phyloP scores from a whole-genome alignment of 345 rosid species.

The Eucalyptus curtisii region DNA sequence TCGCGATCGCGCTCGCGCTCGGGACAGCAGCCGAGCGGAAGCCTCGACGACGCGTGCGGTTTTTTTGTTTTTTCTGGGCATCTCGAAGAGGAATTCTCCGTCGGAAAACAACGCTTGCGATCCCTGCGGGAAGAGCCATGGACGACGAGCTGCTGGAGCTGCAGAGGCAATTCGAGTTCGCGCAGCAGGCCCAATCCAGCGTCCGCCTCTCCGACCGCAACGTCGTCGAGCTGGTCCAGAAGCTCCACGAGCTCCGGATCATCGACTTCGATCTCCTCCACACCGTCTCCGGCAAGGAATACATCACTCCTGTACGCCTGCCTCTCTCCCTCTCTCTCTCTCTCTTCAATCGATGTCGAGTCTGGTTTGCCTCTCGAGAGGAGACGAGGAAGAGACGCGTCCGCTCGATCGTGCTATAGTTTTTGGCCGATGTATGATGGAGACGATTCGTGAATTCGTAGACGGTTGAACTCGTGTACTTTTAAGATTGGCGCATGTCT shows the following conservation, averaged over 20 bases:
- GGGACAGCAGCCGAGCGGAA: neutral
- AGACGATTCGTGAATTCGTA: neutral
- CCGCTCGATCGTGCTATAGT: neutral
- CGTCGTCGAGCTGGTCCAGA: slow-evolving; percentile 93
- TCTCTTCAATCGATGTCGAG: neutral
- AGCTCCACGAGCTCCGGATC: slow-evolving; percentile 86
- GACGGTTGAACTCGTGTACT: neutral
- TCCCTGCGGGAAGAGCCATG: slow-evolving; percentile 15
- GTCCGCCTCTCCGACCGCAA: slow-evolving; percentile 81
- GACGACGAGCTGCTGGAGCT: slow-evolving; percentile 83
- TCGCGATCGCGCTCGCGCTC: neutral
- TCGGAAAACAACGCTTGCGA: neutral
- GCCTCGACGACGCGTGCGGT: neutral
- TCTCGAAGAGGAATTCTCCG: neutral
- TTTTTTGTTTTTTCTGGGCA: rapidly evolving
- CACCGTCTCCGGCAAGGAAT: slow-evolving; percentile 93
- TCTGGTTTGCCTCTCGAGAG: neutral
- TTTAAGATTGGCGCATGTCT: neutral
- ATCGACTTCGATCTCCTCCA: slow-evolving; percentile 96
- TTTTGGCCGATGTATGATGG: neutral
- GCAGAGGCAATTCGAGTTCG: slow-evolving; percentile 88
- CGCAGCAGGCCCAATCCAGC: slow-evolving; percentile 89
- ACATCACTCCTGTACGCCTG: slow-evolving; percentile 66
- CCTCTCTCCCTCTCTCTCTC: neutral
- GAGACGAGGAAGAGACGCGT: neutral